These are phyloP conservation scores for Clausena lansium DNA, from an alignment of 345 rosid genomes.

Conservation along the genomic window DNA sequence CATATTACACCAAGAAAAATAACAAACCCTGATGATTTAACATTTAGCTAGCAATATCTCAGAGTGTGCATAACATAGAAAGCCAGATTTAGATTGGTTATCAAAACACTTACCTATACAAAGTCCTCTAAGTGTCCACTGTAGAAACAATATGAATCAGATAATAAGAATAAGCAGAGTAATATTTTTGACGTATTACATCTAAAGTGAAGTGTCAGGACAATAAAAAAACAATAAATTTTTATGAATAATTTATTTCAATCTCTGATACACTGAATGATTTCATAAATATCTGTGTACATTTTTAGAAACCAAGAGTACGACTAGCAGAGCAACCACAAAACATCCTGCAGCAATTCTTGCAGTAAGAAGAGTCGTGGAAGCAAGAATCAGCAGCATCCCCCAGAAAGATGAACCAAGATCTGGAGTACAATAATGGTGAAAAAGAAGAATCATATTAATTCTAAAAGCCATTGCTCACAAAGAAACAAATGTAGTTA, in stretches of 20 bases:
- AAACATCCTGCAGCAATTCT: conserved; percentile 72
- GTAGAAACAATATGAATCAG: conserved; percentile 22
- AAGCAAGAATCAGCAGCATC: conserved; percentile 64
- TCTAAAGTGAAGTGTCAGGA: not conserved
- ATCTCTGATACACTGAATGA: not conserved
- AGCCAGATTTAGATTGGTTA: conserved; percentile 5
- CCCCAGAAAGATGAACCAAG: conserved; percentile 78
- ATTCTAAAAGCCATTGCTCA: not conserved
- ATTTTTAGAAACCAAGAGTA: conserved; percentile 59
- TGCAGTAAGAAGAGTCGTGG: conserved; percentile 59
- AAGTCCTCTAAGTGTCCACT: conserved; percentile 79
- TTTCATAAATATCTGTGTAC: conserved; percentile 30
- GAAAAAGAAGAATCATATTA: not conserved
- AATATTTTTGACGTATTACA: not conserved
- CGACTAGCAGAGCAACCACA: conserved; percentile 46
- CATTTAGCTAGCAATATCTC: conserved; percentile 8
- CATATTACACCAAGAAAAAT: conserved; percentile 56
- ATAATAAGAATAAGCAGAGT: conserved; percentile 7
- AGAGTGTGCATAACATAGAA: not conserved
- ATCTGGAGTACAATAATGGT: conserved; percentile 32
- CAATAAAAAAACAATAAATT: not conserved
- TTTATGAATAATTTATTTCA: not conserved
- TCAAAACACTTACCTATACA: conserved; percentile 53
- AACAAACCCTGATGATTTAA: conserved; percentile 46
- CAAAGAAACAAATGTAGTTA: not conserved